These are phyloP conservation scores for Bacterosira constricta DNA, from an alignment of 108 stramenopile species.

Conservation along the genomic window DNA sequence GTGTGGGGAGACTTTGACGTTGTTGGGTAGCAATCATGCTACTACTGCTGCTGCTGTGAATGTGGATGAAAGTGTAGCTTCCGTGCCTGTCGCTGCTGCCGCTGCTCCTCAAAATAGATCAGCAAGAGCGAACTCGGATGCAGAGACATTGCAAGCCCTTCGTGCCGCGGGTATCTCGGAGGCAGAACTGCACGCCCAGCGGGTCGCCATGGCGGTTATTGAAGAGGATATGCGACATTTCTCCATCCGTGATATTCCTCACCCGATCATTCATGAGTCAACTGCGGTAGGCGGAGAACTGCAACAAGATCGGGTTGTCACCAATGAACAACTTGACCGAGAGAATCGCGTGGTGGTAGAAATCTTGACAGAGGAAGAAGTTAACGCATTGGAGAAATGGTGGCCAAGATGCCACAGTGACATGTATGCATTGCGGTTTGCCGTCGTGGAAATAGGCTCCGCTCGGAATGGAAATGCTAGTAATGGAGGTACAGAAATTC, in stretches of 20 bases:
- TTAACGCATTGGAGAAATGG: constrained; percentile 64
- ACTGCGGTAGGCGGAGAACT: neutral
- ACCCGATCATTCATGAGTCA: neutral
- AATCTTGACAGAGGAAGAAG: constrained; percentile 79
- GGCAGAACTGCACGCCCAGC: constrained; percentile 59
- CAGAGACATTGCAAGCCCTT: constrained; percentile 55
- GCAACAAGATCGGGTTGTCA: constrained; percentile 22
- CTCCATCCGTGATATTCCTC: constrained; percentile 7
- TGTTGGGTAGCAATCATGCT: constrained; percentile 40
- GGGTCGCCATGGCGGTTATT: constrained; percentile 62
- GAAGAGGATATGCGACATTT: constrained; percentile 48
- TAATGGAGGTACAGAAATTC: constrained; percentile 42
- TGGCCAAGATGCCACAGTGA: constrained; percentile 51
- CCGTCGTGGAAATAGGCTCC: constrained; percentile 33
- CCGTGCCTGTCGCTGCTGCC: constrained; percentile 42
- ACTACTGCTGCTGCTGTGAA: neutral
- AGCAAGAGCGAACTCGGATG: constrained; percentile 20
- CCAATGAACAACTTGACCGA: constrained; percentile 71
- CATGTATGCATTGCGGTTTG: constrained; percentile 51
- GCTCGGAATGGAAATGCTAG: neutral
- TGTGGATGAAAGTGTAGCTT: constrained; percentile 3
- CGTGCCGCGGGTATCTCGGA: constrained; percentile 67
- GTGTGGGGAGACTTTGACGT: constrained; percentile 58
- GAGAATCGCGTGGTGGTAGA: constrained; percentile 84
- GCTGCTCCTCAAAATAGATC: constrained; percentile 8